phyloP scores from a whole-genome alignment of 768 basidiomycete species.

The Punctularia strigosozonata region DNA sequence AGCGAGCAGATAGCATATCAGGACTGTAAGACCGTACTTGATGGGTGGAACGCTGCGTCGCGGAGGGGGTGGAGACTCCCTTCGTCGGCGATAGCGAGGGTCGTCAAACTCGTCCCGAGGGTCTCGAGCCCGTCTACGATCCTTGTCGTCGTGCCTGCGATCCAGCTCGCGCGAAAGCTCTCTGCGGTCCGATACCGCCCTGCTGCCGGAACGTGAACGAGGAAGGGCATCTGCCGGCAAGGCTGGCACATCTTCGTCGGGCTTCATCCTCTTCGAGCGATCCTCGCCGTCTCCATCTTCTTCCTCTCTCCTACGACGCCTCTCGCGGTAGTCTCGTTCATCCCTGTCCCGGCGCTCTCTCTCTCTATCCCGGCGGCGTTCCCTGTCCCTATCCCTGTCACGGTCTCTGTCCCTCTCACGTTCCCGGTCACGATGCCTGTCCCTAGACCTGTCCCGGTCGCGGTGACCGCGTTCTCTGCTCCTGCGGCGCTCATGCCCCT shows the following conservation, averaged over 20 bases:
- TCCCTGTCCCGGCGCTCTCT: constrained; percentile 23
- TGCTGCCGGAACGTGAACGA: too few species aligned
- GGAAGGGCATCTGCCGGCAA: too few species aligned
- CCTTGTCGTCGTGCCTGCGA: constrained; percentile 37
- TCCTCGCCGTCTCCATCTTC: constrained; percentile 40
- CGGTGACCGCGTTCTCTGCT: constrained; percentile 31
- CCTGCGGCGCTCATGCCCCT: constrained; percentile 36
- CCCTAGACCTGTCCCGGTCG: constrained; percentile 32
- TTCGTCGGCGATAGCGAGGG: constrained; percentile 29
- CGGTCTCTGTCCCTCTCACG: constrained; percentile 27
- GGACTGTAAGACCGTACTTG: constrained; percentile 24
- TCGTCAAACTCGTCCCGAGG: constrained; percentile 57
- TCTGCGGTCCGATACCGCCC: constrained; percentile 29
- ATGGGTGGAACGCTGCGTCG: constrained; percentile 32
- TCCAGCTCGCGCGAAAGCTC: constrained; percentile 39
- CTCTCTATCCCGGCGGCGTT: constrained; percentile 38
- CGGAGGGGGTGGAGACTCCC: constrained; percentile 26
- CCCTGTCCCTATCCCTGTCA: constrained; percentile 29
- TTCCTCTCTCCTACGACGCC: constrained; percentile 31
- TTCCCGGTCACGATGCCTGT: constrained; percentile 22
- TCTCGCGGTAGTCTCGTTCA: too few species aligned
- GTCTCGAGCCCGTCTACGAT: constrained; percentile 28
- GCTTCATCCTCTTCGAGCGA: constrained; percentile 54
- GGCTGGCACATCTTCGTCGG: constrained; percentile 32
- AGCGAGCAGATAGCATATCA: not conserved